A percentile compares a stretch with the other conserved stretches of the same genome.
Conservation (phyloP, 2,329 filamentous ascomycete species). For the Xylariaceae sp. region DNA sequence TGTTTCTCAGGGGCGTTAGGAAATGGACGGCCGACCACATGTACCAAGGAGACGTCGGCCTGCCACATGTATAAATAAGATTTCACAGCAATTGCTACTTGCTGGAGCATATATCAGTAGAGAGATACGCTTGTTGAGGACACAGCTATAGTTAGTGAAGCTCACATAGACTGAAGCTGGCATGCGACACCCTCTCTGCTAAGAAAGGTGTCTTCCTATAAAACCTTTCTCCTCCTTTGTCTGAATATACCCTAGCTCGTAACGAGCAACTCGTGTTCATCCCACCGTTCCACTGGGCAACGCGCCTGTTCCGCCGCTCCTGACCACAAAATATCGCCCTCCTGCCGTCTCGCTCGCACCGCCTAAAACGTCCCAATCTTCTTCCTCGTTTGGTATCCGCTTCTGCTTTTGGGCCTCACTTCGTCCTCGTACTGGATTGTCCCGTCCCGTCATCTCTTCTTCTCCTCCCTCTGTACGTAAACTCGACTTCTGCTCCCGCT, state of each 20-base stretch:
- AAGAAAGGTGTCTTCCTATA: background rate
- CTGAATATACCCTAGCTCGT: background rate
- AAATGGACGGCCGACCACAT: constrained; percentile 1
- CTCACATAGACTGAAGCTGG: background rate
- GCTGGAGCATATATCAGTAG: constrained; percentile 13
- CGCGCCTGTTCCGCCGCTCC: constrained; percentile 53
- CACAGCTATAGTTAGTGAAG: constrained; percentile 4
- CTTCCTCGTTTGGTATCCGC: constrained; percentile 53
- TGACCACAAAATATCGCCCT: constrained; percentile 77
- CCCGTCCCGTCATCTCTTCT: background rate
- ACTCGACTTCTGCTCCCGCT: background rate
- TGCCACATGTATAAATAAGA: constrained; percentile 25
- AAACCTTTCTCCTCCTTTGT: background rate
- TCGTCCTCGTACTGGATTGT: constrained; percentile 1
- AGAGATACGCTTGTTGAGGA: background rate
- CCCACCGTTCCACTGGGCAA: background rate
- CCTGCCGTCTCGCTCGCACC: constrained; percentile 69
- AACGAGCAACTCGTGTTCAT: constrained; percentile 1
- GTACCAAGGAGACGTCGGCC: background rate
- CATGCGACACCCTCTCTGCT: background rate
- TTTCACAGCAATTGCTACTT: constrained; percentile 12
- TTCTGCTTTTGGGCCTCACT: constrained; percentile 23
- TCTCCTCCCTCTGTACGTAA: constrained; percentile 1
- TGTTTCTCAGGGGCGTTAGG: constrained; percentile 12
- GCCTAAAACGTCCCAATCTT: constrained; percentile 75